Percentiles rank a stretch among this genome's conserved stretches.
These are phyloP conservation scores for Calocybe gangraenosa DNA, from an alignment of 768 basidiomycete genomes.

Conservation along the genomic window DNA sequence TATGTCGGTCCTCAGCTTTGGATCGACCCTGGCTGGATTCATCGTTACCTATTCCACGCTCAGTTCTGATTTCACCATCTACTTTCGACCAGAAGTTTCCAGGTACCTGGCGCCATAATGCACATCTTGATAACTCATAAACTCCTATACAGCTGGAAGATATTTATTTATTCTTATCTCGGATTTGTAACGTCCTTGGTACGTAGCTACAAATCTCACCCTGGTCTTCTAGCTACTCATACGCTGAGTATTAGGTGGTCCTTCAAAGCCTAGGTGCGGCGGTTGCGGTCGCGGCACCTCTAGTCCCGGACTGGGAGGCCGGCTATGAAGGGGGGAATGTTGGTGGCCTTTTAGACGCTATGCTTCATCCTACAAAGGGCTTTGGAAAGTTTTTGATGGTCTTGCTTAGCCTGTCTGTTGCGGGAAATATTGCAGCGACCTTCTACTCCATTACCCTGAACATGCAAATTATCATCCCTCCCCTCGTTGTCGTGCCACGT, in stretches of 20 bases:
- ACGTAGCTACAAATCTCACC: slow-evolving; percentile 3
- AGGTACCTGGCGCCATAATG: slow-evolving; percentile 32
- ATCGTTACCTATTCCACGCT: slow-evolving; percentile 58
- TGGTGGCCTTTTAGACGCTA: slow-evolving; percentile 68
- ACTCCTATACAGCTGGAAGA: slow-evolving; percentile 43
- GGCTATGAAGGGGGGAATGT: slow-evolving; percentile 57
- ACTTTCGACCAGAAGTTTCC: slow-evolving; percentile 55
- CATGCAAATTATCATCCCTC: slow-evolving; percentile 66
- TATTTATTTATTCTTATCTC: slow-evolving; percentile 66
- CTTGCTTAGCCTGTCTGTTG: slow-evolving; percentile 75
- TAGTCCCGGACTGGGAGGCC: slow-evolving; percentile 56
- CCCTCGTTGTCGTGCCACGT: slow-evolving; percentile 57
- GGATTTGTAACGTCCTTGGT: slow-evolving; percentile 64
- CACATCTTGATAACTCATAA: neutral
- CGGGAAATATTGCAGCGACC: slow-evolving; percentile 77
- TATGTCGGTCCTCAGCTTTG: slow-evolving; percentile 55
- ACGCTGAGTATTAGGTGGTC: slow-evolving; percentile 31
- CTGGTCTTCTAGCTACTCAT: neutral
- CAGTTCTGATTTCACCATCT: slow-evolving; percentile 73
- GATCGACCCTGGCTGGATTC: slow-evolving; percentile 69
- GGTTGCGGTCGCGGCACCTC: slow-evolving; percentile 50
- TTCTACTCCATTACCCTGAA: slow-evolving; percentile 79
- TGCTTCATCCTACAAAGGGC: slow-evolving; percentile 63
- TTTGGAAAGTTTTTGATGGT: slow-evolving; percentile 82
- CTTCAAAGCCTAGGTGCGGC: slow-evolving; percentile 56